phyloP scores from a whole-genome alignment of 805 yeast genomes.

The Candida xiaguanensis region DNA sequence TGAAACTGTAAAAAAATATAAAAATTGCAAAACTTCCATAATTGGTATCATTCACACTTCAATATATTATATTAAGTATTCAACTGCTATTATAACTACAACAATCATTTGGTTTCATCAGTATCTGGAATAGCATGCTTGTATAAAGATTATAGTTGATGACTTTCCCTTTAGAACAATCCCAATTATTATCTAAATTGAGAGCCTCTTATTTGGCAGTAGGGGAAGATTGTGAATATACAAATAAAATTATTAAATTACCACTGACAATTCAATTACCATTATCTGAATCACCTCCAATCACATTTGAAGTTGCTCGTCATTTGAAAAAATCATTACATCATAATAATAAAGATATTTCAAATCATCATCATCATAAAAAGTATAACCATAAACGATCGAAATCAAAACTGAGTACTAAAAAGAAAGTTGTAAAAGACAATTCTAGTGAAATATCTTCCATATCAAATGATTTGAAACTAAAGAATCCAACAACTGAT shows the following conservation, averaged over 20 bases:
- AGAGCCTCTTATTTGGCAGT: slow-evolving; percentile 23
- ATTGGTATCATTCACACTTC: neutral
- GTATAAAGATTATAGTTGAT: slow-evolving; percentile 14
- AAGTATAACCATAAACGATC: neutral
- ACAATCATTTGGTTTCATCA: neutral
- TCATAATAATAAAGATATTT: neutral
- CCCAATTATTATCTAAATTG: slow-evolving; percentile 26
- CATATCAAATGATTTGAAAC: neutral
- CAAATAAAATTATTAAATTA: slow-evolving; percentile 19
- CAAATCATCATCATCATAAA: neutral
- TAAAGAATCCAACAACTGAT: neutral
- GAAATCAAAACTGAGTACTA: neutral
- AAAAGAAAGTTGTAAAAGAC: neutral
- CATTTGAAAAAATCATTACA: slow-evolving; percentile 17
- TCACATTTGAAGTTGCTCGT: slow-evolving; percentile 22
- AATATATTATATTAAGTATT: neutral
- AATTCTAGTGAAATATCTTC: neutral
- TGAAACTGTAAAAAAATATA: too few species aligned
- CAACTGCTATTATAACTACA: neutral
- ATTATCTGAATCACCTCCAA: slow-evolving; percentile 29
- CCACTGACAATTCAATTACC: neutral
- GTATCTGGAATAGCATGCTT: neutral
- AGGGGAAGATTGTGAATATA: slow-evolving; percentile 21
- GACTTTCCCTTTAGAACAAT: slow-evolving; percentile 36
- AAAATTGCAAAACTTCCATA: neutral